phyloP scores from a whole-genome alignment of 805 yeast species.

The Wickerhamiella spandovensis region DNA sequence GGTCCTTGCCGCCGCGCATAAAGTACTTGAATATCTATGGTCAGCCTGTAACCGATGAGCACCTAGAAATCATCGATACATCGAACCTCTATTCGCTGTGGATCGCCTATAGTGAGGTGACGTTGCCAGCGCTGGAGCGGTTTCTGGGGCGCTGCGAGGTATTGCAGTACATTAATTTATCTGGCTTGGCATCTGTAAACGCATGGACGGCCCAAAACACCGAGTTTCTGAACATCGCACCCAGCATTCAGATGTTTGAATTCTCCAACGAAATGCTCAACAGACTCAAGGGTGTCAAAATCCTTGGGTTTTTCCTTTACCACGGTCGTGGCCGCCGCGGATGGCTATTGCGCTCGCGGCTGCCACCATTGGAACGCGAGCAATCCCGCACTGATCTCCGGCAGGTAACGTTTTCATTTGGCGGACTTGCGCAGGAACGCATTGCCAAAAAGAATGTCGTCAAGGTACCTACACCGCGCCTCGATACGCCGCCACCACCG shows the following conservation, averaged over 20 bases:
- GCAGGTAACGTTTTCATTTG: conserved; percentile 17
- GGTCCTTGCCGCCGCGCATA: conserved; percentile 29
- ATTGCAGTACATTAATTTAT: conserved; percentile 49
- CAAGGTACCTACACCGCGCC: neutral
- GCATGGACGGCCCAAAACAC: conserved; percentile 45
- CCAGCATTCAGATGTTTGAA: conserved; percentile 50
- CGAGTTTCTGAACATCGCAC: conserved; percentile 33
- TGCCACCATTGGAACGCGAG: conserved; percentile 6
- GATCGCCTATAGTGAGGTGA: conserved; percentile 22
- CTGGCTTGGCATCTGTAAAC: conserved; percentile 46
- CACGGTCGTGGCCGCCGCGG: conserved; percentile 58
- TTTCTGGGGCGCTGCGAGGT: conserved; percentile 17
- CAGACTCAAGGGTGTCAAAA: conserved; percentile 20
- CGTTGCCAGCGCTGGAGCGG: conserved; percentile 16
- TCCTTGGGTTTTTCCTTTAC: conserved; percentile 27
- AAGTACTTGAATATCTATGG: conserved; percentile 51
- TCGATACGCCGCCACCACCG: conserved; percentile 10
- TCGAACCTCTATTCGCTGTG: conserved; percentile 20
- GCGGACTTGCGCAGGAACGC: conserved; percentile 17
- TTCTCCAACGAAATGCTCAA: conserved; percentile 25
- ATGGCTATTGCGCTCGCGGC: conserved; percentile 43
- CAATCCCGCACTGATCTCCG: conserved; percentile 6
- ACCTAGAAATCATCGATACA: conserved; percentile 22
- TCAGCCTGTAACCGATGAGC: conserved; percentile 36
- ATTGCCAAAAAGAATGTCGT: neutral